phyloP scores from a whole-genome alignment of 345 rosid genomes.

The Firmiana major region DNA sequence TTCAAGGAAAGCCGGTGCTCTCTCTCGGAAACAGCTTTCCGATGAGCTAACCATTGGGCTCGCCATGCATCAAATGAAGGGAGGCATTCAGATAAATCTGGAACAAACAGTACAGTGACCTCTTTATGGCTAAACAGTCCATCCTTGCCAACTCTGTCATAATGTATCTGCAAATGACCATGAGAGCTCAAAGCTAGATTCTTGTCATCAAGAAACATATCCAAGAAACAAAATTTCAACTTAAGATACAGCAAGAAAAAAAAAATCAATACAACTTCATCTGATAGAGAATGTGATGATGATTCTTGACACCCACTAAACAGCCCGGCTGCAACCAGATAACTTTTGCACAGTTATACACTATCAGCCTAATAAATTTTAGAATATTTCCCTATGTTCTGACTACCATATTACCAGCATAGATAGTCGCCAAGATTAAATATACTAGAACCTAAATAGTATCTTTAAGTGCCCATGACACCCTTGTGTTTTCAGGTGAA shows the following conservation, averaged over 20 bases:
- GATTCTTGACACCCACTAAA: background rate
- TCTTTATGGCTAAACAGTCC: conserved; percentile 86
- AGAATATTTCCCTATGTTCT: background rate
- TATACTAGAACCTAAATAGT: background rate
- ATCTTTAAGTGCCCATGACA: background rate
- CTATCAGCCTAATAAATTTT: background rate
- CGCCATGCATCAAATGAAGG: conserved; percentile 80
- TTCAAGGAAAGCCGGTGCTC: conserved; percentile 49
- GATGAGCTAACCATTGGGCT: conserved; percentile 76
- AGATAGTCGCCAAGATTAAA: background rate
- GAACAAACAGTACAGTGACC: conserved; percentile 86
- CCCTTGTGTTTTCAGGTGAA: background rate
- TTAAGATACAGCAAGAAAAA: background rate
- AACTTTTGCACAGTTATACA: background rate
- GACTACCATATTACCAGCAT: background rate
- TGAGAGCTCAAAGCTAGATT: conserved; percentile 7
- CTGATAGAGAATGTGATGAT: background rate
- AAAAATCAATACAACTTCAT: conserved; percentile 1
- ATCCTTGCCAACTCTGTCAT: conserved; percentile 81
- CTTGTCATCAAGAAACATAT: background rate
- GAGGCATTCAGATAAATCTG: conserved; percentile 84
- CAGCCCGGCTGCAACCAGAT: background rate
- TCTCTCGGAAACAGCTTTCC: conserved; percentile 64
- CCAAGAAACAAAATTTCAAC: background rate
- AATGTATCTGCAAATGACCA: conserved; percentile 68